Evolutionary conservation across 192 early-diverging fungal species (phyloP).

Genomic region (Entomortierella lignicola): DNA sequence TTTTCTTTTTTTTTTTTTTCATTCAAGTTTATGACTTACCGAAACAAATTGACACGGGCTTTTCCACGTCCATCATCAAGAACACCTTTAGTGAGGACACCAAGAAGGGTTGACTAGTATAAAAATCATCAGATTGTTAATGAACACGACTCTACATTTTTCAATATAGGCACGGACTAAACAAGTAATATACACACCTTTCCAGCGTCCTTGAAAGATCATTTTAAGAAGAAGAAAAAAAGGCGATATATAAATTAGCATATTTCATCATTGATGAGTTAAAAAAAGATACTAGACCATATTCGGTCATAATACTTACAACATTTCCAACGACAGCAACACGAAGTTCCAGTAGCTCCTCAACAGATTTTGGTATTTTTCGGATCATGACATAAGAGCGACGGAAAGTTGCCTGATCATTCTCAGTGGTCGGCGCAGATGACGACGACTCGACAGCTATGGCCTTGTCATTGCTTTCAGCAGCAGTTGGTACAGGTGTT

Average conservation of each 20-base stretch:
- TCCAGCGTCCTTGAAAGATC: slow-evolving; percentile 65
- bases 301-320: too few relatives aligned
- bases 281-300: too few relatives aligned
- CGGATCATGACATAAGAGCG: slow-evolving; percentile 75
- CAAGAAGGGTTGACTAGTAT: slow-evolving; percentile 80
- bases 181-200: slow-evolving; percentile 60
- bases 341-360: slow-evolving; percentile 86
- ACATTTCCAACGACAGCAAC: slow-evolving; percentile 94
- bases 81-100: slow-evolving; percentile 89
- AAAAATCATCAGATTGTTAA: not conserved
- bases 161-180: too few relatives aligned
- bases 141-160: too few relatives aligned
- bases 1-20: too few relatives aligned
- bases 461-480: slow-evolving; percentile 7
- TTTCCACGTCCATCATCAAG: slow-evolving; percentile 95
- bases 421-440: slow-evolving; percentile 1
- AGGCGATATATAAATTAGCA: too few relatives aligned
- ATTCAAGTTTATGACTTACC: slow-evolving; percentile 53
- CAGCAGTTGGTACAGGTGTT: not conserved
- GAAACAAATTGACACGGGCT: slow-evolving; percentile 88
- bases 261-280: too few relatives aligned
- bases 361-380: slow-evolving; percentile 74
- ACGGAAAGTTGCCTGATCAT: slow-evolving; percentile 24
- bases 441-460: not conserved
- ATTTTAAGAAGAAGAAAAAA: not conserved